phyloP scores from a whole-genome alignment of 2,329 filamentous ascomycete genomes.

The Paracoccidioides brasiliensis region DNA sequence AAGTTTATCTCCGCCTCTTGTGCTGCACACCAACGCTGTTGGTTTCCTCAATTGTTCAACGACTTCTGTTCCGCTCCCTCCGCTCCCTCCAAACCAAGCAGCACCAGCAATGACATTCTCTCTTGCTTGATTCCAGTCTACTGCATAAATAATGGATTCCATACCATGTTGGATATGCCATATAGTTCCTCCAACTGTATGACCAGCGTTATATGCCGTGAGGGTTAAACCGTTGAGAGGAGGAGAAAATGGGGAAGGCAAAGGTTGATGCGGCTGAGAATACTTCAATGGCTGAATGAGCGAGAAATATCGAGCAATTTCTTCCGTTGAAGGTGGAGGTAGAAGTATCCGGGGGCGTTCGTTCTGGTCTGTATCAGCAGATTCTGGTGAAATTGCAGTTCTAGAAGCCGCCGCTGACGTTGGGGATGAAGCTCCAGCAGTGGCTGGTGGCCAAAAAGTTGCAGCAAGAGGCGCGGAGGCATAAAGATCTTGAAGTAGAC shows the following conservation, averaged over 20 bases:
- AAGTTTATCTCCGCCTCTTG: constrained; percentile 59
- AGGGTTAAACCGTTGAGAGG: constrained; percentile 83
- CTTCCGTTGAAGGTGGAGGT: constrained; percentile 64
- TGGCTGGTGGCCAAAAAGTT: constrained; percentile 61
- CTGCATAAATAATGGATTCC: constrained; percentile 93
- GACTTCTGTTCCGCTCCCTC: constrained; percentile 71
- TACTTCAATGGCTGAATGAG: constrained; percentile 89
- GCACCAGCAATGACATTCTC: constrained; percentile 91
- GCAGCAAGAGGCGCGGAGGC: constrained; percentile 77
- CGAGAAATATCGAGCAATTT: constrained; percentile 86
- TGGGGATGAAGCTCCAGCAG: constrained; percentile 43
- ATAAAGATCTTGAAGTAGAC: constrained; percentile 83
- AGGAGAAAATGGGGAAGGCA: constrained; percentile 75
- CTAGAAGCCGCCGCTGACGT: constrained; percentile 17
- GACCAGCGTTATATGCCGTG: constrained; percentile 91
- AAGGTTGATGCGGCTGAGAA: constrained; percentile 85
- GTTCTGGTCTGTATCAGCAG: constrained; percentile 21
- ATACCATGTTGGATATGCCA: constrained; percentile 97
- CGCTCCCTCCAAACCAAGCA: constrained; percentile 78
- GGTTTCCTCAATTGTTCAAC: constrained; percentile 88
- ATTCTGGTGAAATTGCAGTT: constrained; percentile 17
- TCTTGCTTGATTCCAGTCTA: constrained; percentile 96
- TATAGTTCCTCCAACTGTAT: constrained; percentile 91
- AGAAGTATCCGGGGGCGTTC: constrained; percentile 38
- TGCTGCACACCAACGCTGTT: constrained; percentile 86